Evolutionary conservation across 257 asterid genomes (phyloP).

Genomic region (Solanum chilense): DNA sequence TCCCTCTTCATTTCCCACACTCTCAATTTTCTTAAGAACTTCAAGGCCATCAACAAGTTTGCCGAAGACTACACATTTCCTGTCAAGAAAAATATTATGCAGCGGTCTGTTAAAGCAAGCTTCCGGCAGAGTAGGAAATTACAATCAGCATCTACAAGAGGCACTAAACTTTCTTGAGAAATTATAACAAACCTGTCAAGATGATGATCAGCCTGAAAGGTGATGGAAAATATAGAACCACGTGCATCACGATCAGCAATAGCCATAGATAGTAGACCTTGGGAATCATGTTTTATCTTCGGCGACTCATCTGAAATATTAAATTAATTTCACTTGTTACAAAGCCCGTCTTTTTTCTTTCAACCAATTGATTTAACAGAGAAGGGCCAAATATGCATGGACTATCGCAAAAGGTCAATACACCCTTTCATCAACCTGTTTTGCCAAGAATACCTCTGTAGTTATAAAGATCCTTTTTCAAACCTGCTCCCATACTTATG

Average conservation of each 20-base stretch:
- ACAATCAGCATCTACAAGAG: not conserved
- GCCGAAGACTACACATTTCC: constrained; percentile 85
- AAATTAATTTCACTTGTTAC: constrained; percentile 7
- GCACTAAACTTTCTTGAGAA: not conserved
- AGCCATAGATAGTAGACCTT: constrained; percentile 89
- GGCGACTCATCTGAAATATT: constrained; percentile 81
- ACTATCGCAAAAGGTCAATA: not conserved
- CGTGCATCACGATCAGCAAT: constrained; percentile 83
- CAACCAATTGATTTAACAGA: not conserved
- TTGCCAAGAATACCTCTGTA: not conserved
- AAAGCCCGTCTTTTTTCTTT: not conserved
- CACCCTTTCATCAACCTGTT: not conserved
- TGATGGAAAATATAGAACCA: constrained; percentile 73
- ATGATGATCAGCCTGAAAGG: constrained; percentile 86
- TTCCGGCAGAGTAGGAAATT: not conserved
- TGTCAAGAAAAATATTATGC: constrained; percentile 18
- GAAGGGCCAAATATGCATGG: not conserved
- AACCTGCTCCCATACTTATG: too few species aligned
- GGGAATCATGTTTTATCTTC: constrained; percentile 71
- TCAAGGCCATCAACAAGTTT: constrained; percentile 81
- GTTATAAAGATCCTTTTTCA: too few species aligned
- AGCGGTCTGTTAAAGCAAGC: not conserved
- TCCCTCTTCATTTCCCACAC: constrained; percentile 79
- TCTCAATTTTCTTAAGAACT: constrained; percentile 79
- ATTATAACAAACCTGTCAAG: constrained; percentile 63